Percentiles rank a stretch among this genome's conserved stretches.
Evolutionary conservation across 768 basidiomycete genomes (phyloP).

Genomic region (Calocera viscosa): DNA sequence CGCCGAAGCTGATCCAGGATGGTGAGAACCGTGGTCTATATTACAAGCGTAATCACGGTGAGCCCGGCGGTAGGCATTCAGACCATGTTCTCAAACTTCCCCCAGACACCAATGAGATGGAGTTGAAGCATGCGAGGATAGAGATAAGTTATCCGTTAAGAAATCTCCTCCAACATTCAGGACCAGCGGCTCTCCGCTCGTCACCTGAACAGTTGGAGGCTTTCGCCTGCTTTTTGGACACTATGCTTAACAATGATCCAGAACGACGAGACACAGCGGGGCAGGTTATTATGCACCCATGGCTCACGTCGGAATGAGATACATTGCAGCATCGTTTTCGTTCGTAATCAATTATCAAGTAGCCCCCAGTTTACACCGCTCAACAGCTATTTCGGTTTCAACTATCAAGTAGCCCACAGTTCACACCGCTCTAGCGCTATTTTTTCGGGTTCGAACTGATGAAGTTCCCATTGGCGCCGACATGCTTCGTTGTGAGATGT

Average conservation of each 20-base stretch:
- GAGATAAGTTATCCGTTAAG: not conserved
- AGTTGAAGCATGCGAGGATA: not conserved
- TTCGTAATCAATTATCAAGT: too few species aligned
- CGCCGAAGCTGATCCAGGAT: not conserved
- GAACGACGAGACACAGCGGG: not conserved
- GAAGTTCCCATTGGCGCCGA: too few species aligned
- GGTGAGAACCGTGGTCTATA: not conserved
- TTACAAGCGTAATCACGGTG: not conserved
- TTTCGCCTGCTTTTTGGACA: not conserved
- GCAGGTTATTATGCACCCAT: not conserved
- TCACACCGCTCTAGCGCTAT: too few species aligned
- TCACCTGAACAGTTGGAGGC: not conserved
- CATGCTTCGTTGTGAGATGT: too few species aligned
- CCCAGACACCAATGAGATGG: not conserved
- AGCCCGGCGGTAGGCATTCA: too few species aligned
- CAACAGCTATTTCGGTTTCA: too few species aligned
- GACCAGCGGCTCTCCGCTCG: not conserved
- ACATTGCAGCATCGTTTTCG: too few species aligned
- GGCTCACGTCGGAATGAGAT: too few species aligned
- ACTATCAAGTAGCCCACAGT: too few species aligned
- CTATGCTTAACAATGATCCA: not conserved
- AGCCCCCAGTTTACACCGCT: too few species aligned
- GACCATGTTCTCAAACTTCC: too few species aligned
- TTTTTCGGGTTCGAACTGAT: too few species aligned
- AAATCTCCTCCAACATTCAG: not conserved